Conservation (phyloP, 495 filamentous ascomycete genomes). For the Xylaria cubensis region DNA sequence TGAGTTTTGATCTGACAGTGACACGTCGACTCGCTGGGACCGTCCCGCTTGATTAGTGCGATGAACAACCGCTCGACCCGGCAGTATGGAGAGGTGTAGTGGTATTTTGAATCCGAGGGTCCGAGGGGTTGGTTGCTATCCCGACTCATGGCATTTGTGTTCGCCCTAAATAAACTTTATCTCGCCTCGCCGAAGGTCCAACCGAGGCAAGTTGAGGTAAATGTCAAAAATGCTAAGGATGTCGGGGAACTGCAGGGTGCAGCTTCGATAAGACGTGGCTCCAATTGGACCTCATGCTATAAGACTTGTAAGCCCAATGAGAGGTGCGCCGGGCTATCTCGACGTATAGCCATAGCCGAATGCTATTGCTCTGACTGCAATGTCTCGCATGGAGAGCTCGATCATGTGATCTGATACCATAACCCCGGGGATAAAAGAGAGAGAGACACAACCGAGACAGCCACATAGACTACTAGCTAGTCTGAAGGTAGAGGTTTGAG, state of each 20-base stretch:
- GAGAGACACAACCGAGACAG: neutral
- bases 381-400: neutral
- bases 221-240: neutral
- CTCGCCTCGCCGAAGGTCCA: neutral
- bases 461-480: neutral
- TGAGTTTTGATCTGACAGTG: neutral
- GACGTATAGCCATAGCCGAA: neutral
- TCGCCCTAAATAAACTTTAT: constrained; percentile 2
- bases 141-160: neutral
- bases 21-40: neutral
- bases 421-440: neutral
- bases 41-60: neutral
- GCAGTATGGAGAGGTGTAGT: neutral
- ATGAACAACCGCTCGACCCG: constrained; percentile 9
- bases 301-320: neutral
- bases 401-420: constrained; percentile 28
- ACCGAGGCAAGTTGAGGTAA: neutral
- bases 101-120: neutral
- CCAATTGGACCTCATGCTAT: neutral
- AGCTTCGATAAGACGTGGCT: constrained; percentile 9
- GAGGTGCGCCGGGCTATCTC: neutral
- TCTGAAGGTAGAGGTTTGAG: neutral
- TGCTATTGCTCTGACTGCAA: neutral
- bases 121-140: constrained; percentile 3
- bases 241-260: neutral